Evolutionary conservation across 768 basidiomycete genomes (phyloP).

Genomic region (Tricholoma furcatifolium): DNA sequence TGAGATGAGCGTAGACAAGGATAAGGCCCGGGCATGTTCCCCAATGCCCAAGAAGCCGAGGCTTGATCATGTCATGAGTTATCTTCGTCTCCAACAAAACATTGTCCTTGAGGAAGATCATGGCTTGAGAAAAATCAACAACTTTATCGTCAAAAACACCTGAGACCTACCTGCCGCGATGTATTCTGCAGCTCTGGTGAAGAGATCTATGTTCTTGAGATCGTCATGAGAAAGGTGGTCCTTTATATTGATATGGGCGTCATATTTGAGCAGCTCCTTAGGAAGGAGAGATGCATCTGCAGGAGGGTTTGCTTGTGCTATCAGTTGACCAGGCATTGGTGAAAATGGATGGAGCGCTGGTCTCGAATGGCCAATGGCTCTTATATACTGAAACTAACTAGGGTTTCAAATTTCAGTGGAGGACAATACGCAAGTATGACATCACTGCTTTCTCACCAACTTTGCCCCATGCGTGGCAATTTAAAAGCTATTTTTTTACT

Average conservation of each 20-base stretch:
- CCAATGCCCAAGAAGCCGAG: conserved; percentile 81
- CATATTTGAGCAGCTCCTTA: conserved; percentile 48
- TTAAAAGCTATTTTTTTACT: too few relatives aligned
- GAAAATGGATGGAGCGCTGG: background rate
- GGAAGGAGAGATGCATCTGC: conserved; percentile 69
- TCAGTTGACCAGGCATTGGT: conserved; percentile 54
- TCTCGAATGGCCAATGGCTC: background rate
- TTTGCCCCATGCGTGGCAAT: too few relatives aligned
- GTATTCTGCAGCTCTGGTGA: conserved; percentile 65
- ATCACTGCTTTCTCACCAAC: too few relatives aligned
- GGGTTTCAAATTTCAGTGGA: too few relatives aligned
- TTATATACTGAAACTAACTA: too few relatives aligned
- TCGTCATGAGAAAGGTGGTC: conserved; percentile 49
- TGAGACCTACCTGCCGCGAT: conserved; percentile 60
- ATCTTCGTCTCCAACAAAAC: conserved; percentile 62
- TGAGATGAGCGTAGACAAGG: conserved; percentile 72
- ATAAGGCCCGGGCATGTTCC: conserved; percentile 80
- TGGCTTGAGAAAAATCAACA: conserved; percentile 42
- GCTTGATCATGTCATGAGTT: conserved; percentile 72
- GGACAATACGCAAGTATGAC: too few relatives aligned
- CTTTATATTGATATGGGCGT: conserved; percentile 46
- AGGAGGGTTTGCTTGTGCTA: conserved; percentile 64
- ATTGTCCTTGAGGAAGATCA: conserved; percentile 83
- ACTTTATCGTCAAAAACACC: background rate
- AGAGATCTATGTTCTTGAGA: conserved; percentile 48